phyloP scores from a whole-genome alignment of 768 basidiomycete genomes.

The Mrakia gelida region DNA sequence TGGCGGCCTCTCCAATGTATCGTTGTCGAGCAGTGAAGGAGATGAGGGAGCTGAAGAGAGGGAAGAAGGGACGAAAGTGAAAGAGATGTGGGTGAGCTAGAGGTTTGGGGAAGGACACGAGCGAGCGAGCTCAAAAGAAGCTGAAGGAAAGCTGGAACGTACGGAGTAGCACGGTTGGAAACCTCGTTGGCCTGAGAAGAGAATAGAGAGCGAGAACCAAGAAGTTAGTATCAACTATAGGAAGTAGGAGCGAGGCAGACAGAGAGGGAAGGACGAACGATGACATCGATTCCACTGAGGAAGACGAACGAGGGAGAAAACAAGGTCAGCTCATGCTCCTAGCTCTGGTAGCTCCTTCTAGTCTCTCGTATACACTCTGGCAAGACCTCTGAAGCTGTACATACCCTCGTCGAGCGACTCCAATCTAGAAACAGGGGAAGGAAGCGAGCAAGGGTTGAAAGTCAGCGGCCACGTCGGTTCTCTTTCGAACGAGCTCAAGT shows the following conservation, averaged over 20 bases:
- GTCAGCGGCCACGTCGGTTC: slow-evolving; percentile 19
- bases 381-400: background rate
- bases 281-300: slow-evolving; percentile 82
- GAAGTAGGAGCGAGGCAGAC: background rate
- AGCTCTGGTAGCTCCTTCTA: too few relatives aligned
- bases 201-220: background rate
- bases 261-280: slow-evolving; percentile 46
- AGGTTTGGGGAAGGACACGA: background rate
- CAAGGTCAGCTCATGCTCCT: slow-evolving; percentile 1
- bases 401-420: slow-evolving; percentile 79
- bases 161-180: slow-evolving; percentile 96
- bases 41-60: slow-evolving; percentile 68
- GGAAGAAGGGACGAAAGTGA: slow-evolving; percentile 9
- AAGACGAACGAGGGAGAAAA: background rate
- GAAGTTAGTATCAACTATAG: background rate
- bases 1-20: slow-evolving; percentile 87
- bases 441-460: slow-evolving; percentile 20
- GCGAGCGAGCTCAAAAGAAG: slow-evolving; percentile 3
- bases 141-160: slow-evolving; percentile 44
- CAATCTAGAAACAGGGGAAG: slow-evolving; percentile 58
- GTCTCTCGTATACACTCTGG: too few relatives aligned
- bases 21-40: slow-evolving; percentile 90
- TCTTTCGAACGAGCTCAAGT: too few relatives aligned
- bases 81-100: background rate
- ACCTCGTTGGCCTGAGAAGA: slow-evolving; percentile 69